These are phyloP conservation scores for Claviceps digitariae DNA, from an alignment of 2,329 filamentous ascomycete species.

Conservation along the genomic window DNA sequence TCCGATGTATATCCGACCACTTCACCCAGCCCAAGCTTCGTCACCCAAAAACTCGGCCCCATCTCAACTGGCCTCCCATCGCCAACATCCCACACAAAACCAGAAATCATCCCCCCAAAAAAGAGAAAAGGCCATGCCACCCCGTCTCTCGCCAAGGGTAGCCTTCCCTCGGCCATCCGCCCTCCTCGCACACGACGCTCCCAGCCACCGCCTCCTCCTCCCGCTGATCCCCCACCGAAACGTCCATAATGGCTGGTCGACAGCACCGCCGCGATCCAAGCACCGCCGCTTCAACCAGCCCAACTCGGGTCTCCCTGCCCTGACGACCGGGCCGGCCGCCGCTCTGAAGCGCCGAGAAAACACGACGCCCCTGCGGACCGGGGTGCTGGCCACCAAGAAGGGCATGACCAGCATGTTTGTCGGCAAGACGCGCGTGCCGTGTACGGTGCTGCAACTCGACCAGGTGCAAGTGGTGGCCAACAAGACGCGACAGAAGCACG, in stretches of 20 bases:
- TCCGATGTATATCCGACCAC: conserved; percentile 8
- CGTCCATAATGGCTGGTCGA: conserved; percentile 49
- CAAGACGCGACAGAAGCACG: conserved; percentile 69
- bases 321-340: conserved; percentile 44
- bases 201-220: conserved; percentile 30
- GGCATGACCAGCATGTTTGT: conserved; percentile 92
- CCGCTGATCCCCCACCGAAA: conserved; percentile 32
- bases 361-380: conserved; percentile 56
- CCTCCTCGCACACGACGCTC: conserved; percentile 12
- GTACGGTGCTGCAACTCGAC: conserved; percentile 89
- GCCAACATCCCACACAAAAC: not conserved
- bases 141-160: conserved; percentile 30
- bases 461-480: conserved; percentile 77
- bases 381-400: conserved; percentile 78
- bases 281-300: conserved; percentile 48
- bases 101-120: not conserved
- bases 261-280: conserved; percentile 35
- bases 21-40: too few relatives aligned
- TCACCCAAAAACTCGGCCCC: not conserved
- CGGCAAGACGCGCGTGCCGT: conserved; percentile 62
- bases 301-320: conserved; percentile 40
- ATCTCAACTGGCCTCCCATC: not conserved
- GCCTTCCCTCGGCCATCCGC: conserved; percentile 26
- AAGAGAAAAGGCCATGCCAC: conserved; percentile 20
- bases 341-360: conserved; percentile 44